Conservation (phyloP, 495 filamentous ascomycete species). For the Neurospora africana region DNA sequence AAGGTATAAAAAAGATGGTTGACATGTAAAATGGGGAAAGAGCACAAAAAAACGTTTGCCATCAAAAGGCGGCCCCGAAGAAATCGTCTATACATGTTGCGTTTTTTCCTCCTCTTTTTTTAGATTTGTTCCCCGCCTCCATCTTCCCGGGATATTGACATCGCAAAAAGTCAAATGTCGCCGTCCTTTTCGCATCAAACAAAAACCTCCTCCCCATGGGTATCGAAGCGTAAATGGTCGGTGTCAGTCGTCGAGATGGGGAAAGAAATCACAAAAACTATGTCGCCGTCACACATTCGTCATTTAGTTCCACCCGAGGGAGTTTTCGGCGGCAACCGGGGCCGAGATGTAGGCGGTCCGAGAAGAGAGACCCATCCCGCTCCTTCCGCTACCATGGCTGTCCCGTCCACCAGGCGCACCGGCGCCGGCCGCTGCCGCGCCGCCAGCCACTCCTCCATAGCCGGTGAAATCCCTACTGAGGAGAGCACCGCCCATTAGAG, state of each 20-base stretch:
- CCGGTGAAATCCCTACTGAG: constrained; percentile 37
- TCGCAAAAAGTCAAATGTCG: not conserved
- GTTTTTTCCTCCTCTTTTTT: not conserved
- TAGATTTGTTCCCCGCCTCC: not conserved
- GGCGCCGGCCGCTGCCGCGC: constrained; percentile 49
- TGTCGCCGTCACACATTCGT: constrained; percentile 20
- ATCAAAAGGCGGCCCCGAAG: not conserved
- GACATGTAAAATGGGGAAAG: constrained; percentile 19
- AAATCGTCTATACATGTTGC: not conserved
- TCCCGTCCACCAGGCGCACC: constrained; percentile 45
- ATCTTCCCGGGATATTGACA: not conserved
- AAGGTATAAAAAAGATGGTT: constrained; percentile 9
- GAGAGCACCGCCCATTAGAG: constrained; percentile 43
- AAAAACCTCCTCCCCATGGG: constrained; percentile 28
- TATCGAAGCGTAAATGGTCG: constrained; percentile 37
- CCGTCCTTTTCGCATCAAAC: constrained; percentile 7
- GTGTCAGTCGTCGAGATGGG: constrained; percentile 7
- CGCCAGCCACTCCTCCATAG: constrained; percentile 30
- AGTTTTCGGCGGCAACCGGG: constrained; percentile 95
- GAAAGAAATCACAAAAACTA: constrained; percentile 21
- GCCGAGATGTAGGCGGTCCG: constrained; percentile 60
- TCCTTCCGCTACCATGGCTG: constrained; percentile 48
- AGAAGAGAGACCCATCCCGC: constrained; percentile 63
- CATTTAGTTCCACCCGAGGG: constrained; percentile 88
- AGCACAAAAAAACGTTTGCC: constrained; percentile 10